Base-by-base conservation (phyloP, 2,329 filamentous ascomycete species). In the Claviceps quebecensis region DNA sequence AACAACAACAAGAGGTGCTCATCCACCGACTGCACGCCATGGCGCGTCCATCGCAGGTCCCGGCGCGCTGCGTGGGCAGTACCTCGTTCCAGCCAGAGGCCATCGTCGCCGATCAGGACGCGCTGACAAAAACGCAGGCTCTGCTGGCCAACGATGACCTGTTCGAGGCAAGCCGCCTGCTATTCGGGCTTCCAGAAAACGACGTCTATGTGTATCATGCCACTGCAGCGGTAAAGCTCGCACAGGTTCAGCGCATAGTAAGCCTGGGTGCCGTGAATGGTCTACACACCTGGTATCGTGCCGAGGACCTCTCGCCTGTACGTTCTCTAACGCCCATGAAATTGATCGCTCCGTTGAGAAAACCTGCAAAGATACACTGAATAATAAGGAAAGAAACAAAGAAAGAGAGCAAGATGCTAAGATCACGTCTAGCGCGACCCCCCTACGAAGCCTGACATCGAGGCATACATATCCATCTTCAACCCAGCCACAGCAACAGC, bases 381-480 rank as follows among this genome's bases (percentile, higher is more conserved):
- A 19, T 17, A 8, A 26, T 14, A 16, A 4, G n/a, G 9, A n/a
- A 17, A 2, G 5, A 41, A 41, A 13, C 3, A 4, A 13, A 22
- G 39, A 19, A 22, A 5, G 3, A 41, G 8, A 41, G n/a, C 17
- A 2, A 16, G 9, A 43, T 14, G 38, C 51, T 49, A 40, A 52
- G 19, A 34, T 47, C 4, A 16, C 38, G 13, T 14, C 14, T 56
- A 71, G 63, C 67, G 66, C 60, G 64, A 67, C 1, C 68, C 75
- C 6, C 81, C 80, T 6, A 69, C 76, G 1, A 66, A 65, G 45
- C 57, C 72, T 50, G 85, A 88, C 59, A 75, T 84, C 52, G 72
- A 75, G 44, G 77, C 83, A 17, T 88, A 89, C 69, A 75, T 78
- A 39, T 70, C 76, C 47, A 72, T 89, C 60, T 88, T 87, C 70